Conservation (phyloP, 2,329 filamentous ascomycete genomes). For the Pestalotiopsis sp. region DNA sequence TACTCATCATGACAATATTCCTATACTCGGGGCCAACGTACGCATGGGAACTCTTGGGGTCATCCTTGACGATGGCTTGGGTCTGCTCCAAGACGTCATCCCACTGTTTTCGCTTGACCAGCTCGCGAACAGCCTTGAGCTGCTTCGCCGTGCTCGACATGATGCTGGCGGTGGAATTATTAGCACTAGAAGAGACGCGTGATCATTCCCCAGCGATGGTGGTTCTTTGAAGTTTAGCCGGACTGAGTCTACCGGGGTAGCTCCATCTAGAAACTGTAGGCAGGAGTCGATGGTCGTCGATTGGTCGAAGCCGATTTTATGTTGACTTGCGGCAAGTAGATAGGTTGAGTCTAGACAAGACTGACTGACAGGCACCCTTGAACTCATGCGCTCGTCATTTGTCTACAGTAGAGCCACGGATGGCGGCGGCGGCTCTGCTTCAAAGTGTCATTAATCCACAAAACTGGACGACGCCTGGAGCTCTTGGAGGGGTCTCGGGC, state of each 20-base stretch:
- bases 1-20: not conserved
- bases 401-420: not conserved
- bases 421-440: not conserved
- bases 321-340: not conserved
- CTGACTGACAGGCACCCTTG: not conserved
- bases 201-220: not conserved
- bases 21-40: conserved; percentile 40
- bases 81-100: conserved; percentile 74
- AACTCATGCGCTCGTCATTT: not conserved
- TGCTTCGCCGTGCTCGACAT: conserved; percentile 59
- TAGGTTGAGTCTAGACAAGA: not conserved
- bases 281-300: not conserved
- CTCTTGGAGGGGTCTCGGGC: not conserved
- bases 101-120: conserved; percentile 78
- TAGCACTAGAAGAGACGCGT: not conserved
- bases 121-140: conserved; percentile 79
- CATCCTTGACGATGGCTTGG: conserved; percentile 68
- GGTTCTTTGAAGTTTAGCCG: conserved; percentile 2
- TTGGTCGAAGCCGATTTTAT: not conserved
- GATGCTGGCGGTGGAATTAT: conserved; percentile 16
- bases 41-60: conserved; percentile 82
- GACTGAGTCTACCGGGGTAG: conserved; percentile 7
- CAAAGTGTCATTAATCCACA: not conserved
- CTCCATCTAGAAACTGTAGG: conserved; percentile 7
- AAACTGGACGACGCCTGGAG: not conserved